Base-by-base conservation (phyloP, 208 protist genomes). In the Blastocrithidia nonstop region DNA sequence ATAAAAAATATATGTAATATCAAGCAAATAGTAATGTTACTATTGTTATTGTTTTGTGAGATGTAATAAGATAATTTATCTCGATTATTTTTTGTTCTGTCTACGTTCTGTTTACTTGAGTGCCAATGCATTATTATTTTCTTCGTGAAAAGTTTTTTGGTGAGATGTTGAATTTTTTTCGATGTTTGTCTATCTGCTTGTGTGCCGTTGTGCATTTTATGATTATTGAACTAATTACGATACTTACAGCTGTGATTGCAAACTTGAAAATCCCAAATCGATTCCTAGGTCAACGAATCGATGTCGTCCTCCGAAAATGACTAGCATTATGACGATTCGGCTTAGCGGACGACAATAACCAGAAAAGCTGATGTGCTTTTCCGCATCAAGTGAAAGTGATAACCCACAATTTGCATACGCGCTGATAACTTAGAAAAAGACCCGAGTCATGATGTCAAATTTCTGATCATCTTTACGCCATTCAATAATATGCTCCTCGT, bases 341-440 rank as follows among this genome's bases (percentile, higher is more conserved):
- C 69, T 73, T 41, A 74, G 66, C 9, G 41, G 40, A 23, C 64
- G 27, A 8, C 61, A 58, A 35, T 55, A 57, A 15, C 71, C 72
- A 25, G 66, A 57, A 50, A 84, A 78, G 0, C 73, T 84, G 0
- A 84, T 57, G 13, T 21, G 33, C 1, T 64, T 38, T 27, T 33
- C 45, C 11, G 22, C 2, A 5, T 46, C 46, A 4, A 70, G 23
- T n/a, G 57, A 42, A 21, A 84, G 68, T 1, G 79, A 88, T 1
- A 88, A 53, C 6, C 71, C 72, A 45, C 73, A 81, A 27, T 71
- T 67, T 21, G 72, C 37, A 40, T 84, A 83, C 11, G 71, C 66
- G 47, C 79, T 88, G 21, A 88, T 65, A 32, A 84, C 58, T 37
- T 88, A 73, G 52, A 88, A 88, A 22, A 88, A 51, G 8, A 62